Evolutionary conservation across 2,329 filamentous ascomycete species (phyloP), one percentile per base, ranked within the genome.

Genomic region (Diaporthe citri): DNA sequence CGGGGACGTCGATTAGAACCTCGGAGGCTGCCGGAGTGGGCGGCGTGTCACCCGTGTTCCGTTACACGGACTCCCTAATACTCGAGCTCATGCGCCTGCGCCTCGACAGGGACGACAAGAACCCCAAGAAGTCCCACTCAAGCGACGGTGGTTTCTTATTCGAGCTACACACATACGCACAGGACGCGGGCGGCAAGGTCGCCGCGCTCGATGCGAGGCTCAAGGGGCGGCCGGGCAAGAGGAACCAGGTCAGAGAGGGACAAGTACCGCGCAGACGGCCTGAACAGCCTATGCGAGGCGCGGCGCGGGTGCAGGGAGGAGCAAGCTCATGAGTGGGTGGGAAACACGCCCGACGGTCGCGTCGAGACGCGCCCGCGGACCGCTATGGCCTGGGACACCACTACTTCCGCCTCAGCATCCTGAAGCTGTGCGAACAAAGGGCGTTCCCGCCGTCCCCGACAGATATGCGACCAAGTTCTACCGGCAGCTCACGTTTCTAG

Each of bases 71-170:
- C 41, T 8, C 41, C 41, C 41, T 17, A 7, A 20, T 43, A 4
- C 13, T 43, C 41, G 15, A 17, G 17, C 41, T 1, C 15, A 20
- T 43, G 4, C 41, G 15, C 41, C 15, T 7, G 6, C 5, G 15
- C 41, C 41, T 43, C 15, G 15, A 43, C 1, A 43, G 15, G 36
- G 36, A 39, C 36, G 13, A 10, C 36, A 39, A 2, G 4, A 12
- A 10, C 12, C 0, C 12, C 12, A 3, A 39, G 3, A 15, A 1
- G 10, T 3, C 12, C 36, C 36, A 4, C 4, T 4, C 36, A 4
- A 43, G 17, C 17, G 7, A 43, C 41, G 15, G 17, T 15, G 1
- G 41, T 20, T 7, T 7, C 0, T 20, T 1, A 5, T 6, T 20
- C 43, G 20, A 48, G 43, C 31, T 0, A 34, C 28, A 57, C 55